Conservation (phyloP, 1,139 yeast genomes). For the Geotrichum bryndzae region DNA sequence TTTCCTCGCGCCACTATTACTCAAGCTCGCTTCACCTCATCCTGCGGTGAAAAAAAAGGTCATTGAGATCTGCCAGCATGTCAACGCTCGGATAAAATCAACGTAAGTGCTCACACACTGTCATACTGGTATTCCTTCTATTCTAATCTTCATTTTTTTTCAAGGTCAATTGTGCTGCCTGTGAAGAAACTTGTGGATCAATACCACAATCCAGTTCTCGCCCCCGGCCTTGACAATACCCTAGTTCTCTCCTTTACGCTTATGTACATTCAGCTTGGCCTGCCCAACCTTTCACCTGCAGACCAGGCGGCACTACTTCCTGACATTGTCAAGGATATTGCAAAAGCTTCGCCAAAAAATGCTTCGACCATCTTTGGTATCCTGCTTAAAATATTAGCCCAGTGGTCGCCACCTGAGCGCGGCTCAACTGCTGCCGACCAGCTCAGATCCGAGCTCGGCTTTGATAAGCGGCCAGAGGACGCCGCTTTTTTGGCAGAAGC, state of each 20-base stretch:
- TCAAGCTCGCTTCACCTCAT: constrained; percentile 72
- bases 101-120: constrained; percentile 22
- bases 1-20: constrained; percentile 69
- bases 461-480: constrained; percentile 34
- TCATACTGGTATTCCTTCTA: background rate
- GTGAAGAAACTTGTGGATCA: constrained; percentile 56
- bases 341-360: constrained; percentile 36
- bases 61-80: constrained; percentile 57
- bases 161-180: constrained; percentile 50
- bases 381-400: constrained; percentile 48
- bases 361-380: constrained; percentile 59
- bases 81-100: constrained; percentile 64
- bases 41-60: constrained; percentile 63
- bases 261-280: constrained; percentile 59
- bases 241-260: constrained; percentile 61
- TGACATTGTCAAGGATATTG: constrained; percentile 43
- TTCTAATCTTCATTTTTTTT: constrained; percentile 10
- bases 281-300: constrained; percentile 36
- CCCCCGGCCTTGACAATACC: constrained; percentile 42
- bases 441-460: constrained; percentile 30
- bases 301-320: constrained; percentile 42
- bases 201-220: constrained; percentile 49
- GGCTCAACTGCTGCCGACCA: constrained; percentile 43
- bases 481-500: constrained; percentile 42
- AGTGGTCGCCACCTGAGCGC: constrained; percentile 47